Base-by-base conservation (phyloP, 352 stramenopile genomes). In the Thalassiosira mediterranea region DNA sequence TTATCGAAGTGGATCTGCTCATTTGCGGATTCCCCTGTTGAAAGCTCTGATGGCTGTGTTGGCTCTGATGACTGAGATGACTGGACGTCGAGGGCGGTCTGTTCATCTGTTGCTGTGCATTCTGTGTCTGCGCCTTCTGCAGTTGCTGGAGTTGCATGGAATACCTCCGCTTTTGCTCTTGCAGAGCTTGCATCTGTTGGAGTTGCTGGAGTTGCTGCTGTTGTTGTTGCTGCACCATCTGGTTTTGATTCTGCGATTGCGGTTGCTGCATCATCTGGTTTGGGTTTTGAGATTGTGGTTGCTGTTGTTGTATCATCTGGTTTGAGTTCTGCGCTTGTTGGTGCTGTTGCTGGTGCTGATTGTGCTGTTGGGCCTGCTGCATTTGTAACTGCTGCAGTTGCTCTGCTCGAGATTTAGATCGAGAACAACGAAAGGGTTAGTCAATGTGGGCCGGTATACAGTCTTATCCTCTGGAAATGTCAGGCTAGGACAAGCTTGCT, bases 311-410 rank as follows among this genome's bases (percentile, higher is more conserved):
- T 2, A 23, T 15, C 19, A 28, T 5, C 56, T 62, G 52, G 8
- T 76, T 44, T 32, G 38, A 46, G 31, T 49, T 15, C 40, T 65
- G 67, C 3, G 19, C 13, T 44, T 25, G 26, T 3, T 44, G 26
- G 47, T 72, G 62, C 57, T 74, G 61, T 23, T 60, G 51, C 11
- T 67, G 60, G 7, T 66, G 58, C 40, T 48, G 48, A 11, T 71
- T 40, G 52, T 61, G 65, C 21, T 38, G 44, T 32, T 54, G 67
- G 28, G 31, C 26, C 37, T 49, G 21, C 53, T 71, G 67, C 59
- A 72, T 49, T 26, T 75, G 66, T 48, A 48, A 40, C 23, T 77
- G 25, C 40, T 66, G 60, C 42, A 71, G 54, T 64, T 77, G 59
- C 25, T 62, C 68, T 77, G 13, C 38, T 13, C 37, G 54, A 31